Evolutionary conservation across 805 yeast species (phyloP), one percentile per base, ranked within the genome.

Genomic region (Suhomyces sp.): DNA sequence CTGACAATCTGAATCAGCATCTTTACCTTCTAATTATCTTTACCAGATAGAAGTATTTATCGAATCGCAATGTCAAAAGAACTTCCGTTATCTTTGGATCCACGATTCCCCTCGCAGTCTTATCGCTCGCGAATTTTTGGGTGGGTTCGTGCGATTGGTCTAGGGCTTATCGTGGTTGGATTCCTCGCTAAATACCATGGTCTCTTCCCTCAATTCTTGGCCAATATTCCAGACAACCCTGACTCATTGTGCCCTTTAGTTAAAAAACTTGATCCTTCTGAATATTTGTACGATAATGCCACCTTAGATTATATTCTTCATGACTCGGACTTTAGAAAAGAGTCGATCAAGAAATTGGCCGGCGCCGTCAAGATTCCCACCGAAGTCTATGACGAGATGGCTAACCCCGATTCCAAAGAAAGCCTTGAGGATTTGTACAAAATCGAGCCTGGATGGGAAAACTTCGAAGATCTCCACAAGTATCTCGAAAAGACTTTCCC

Each of bases 181-280:
- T 41, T 41, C 19, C 10, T 41, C 17, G 31, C 15, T 10, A n/a
- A n/a, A 12, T 31, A 31, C 35, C 35, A 31, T 24, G 25, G 25
- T 8, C 3, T 31, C 15, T 12, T 10, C 17, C 27, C 10, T 41
- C 24, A n/a, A 20, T 22, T 19, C n/a, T 13, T 17, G 6, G 20
- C 15, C 48, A 33, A 21, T 13, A n/a, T 17, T 9, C 49, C 60
- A 2, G 22, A 46, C 9, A 54, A 64, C 48, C 71, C 71, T 1
- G 75, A 71, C 53, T 54, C 65, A 7, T 61, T 72, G 17, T 72
- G 77, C 54, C 76, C 76, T 2, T 46, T 69, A 10, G 71, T 69
- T 4, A 60, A 60, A 6, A 72, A 72, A 48, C 21, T 72, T 17
- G 65, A 70, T 46, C 72, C 73, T 2, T 19, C 51, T 2, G 51